Evolutionary conservation across 345 rosid genomes (phyloP), one percentile per base, ranked within the genome.

Genomic region (Anacardium occidentale): DNA sequence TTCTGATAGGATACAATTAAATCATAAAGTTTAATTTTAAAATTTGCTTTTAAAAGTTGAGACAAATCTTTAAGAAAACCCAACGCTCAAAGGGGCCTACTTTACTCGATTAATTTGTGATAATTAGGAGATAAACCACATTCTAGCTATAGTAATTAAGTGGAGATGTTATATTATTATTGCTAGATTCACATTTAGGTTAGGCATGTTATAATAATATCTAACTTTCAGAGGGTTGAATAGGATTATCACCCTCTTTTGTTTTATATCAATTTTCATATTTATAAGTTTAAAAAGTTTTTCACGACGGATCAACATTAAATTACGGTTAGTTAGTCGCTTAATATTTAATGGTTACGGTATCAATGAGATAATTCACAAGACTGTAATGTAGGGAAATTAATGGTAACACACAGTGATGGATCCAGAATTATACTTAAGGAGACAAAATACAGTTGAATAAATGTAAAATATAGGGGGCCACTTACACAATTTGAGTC

Each of bases 41-140:
- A 76, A 67, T 75, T 61, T 74, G 85, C 68, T 80, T 82, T 79
- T 80, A 78, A 79, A 83, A 81, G 83, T 75, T 71, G 66, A 67
- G 82, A 80, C 81, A 82, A 40, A 71, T 71, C 73, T 75, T 77
- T 62, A 62, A 63, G 51, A 78, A 68, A 62, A 70, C 75, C 75
- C 73, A 72, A 22, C 82, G 74, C 75, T 77, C 56, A 55, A 72
- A 51, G 80, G 75, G 78, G 14, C 83, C 84, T 68, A 75, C 80
- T 10, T 29, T n/a, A 59, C 62, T 21, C 11, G 32, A 17, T 22
- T 62, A 14, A 3, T 69, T 75, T 71, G 52, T 52, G 71, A 53
- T 65, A 54, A 55, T 52, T 54, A 61, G 15, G 54, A 1, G 60
- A 44, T 65, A 44, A 45, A 17, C 22, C 32, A 18, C n/a, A 50